Base-by-base conservation (phyloP, 306 rosid species). In the Vachellia collinsii region DNA sequence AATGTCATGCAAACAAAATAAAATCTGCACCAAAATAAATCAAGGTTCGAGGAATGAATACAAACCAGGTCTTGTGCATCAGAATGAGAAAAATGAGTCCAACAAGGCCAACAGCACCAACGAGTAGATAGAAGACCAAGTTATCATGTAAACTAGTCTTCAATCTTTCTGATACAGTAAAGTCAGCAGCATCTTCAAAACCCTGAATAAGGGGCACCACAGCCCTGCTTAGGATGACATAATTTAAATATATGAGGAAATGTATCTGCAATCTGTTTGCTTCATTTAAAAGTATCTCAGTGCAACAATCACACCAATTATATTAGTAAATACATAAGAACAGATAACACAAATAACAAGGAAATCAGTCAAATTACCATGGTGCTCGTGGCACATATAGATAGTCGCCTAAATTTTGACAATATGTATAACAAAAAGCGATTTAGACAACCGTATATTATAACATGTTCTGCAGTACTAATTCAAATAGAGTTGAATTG, bases 161-260 rank as follows among this genome's bases (percentile, higher is more conserved):
- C 94, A 95, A 87, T 86, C 97, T 91, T 88, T 92, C 95, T 79
- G 88, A 67, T 67, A 90, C 78, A 36, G 97, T 91, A 84, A 95
- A 95, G 87, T 95, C 99, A 73, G 98, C 99, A 64, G 99, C 98
- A 77, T 95, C 99, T 91, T 95, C 99, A 87, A 88, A 95, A 85
- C 99, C 99, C 93, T 95, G 98, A 87, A 95, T 93, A 91, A 95
- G 99, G 85, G 99, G 99, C 88, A 91, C 97, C 94, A 91, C 92
- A 82, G 93, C 93, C 99, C 99, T 95, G 98, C 84, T 93, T 86
- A 88, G 91, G 81, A 87, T 85, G 86, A 84, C 68, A 84, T 78
- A 83, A 78, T 74, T 78, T 46, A 53, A 82, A 82, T 77, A 38
- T 73, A 87, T 86, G 87, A 90, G 96, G 85, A 89, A 79, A 86